Evolutionary conservation across 75 land plant genomes (phyloP), one percentile per base, ranked within the genome.

Genomic region (Pinus tabuliformis): DNA sequence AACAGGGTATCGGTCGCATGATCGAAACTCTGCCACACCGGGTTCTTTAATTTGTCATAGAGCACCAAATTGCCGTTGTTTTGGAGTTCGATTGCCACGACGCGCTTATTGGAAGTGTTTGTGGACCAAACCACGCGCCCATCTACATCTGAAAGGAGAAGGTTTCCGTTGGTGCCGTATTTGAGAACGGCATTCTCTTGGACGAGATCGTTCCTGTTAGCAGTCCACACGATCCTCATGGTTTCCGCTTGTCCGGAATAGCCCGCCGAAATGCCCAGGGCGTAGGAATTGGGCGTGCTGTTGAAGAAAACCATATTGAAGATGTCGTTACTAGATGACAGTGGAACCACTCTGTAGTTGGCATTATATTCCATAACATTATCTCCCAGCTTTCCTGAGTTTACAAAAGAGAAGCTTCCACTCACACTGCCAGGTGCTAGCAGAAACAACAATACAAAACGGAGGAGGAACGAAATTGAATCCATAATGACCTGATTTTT

Each of bases 171-270:
- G 15, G 57, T 3, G 45, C 70, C 76, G 73, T 85, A 74, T 59
- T 58, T 33, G 54, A 88, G 80, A 9, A 79, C 72, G 73, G 90
- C 88, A 21, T 83, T 82, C 56, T 82, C 86, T 22, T 33, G 8
- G 37, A 86, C 89, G 15, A 83, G 84, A 57, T 58, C 16, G 64
- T 72, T 64, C 17, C 89, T 80, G 79, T 89, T 86, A 56, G 86
- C 83, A 3, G 77, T 58, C 91, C 91, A 89, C 56, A 89, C 89
- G 76, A 84, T 78, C 18, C 82, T 75, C 59, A 77, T 49, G 68
- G 76, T 42, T 28, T 77, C 82, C 30, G 75, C 54, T 9, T 42
- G 17, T 30, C 1, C 30, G 30, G 30, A 30, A 16, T 16, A 39
- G 15, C 84, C 88, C 78, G 75, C 62, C 66, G 79, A 63, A 22